These are phyloP conservation scores for Zychaea mexicana DNA, from an alignment of 371 early-diverging fungal species.

Conservation along the genomic window DNA sequence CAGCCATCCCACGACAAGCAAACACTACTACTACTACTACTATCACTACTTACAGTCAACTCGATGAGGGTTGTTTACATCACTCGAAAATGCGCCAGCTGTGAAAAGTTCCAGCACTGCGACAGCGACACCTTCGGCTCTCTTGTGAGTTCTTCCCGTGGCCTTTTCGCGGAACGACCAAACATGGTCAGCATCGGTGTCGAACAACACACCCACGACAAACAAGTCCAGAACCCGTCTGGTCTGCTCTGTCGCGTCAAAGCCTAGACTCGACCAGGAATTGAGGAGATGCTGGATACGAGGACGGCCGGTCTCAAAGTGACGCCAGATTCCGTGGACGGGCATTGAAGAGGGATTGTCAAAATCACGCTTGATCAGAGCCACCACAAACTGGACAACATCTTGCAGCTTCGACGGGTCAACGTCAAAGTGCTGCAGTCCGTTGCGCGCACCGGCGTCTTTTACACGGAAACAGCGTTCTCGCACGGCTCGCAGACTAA, in stretches of 20 bases:
- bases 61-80: constrained; percentile 64
- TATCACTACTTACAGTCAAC: constrained; percentile 66
- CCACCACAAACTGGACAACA: constrained; percentile 71
- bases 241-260: constrained; percentile 62
- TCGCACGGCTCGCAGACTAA: constrained; percentile 77
- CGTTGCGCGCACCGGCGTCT: constrained; percentile 53
- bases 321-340: constrained; percentile 88
- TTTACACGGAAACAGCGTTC: constrained; percentile 72
- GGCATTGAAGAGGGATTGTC: constrained; percentile 67
- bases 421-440: constrained; percentile 74
- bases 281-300: constrained; percentile 65
- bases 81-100: constrained; percentile 75
- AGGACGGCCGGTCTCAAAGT: constrained; percentile 69
- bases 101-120: constrained; percentile 86
- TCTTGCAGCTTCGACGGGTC: constrained; percentile 65
- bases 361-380: constrained; percentile 75
- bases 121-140: constrained; percentile 88
- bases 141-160: constrained; percentile 54
- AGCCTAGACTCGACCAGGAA: constrained; percentile 38
- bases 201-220: constrained; percentile 87
- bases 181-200: constrained; percentile 83
- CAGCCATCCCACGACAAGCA: too few relatives aligned
- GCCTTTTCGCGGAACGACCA: constrained; percentile 75
- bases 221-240: constrained; percentile 82
- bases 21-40: background rate